Evolutionary conservation across 371 early-diverging fungal species (phyloP), one percentile per base, ranked within the genome.

Genomic region (Smittium culicis): DNA sequence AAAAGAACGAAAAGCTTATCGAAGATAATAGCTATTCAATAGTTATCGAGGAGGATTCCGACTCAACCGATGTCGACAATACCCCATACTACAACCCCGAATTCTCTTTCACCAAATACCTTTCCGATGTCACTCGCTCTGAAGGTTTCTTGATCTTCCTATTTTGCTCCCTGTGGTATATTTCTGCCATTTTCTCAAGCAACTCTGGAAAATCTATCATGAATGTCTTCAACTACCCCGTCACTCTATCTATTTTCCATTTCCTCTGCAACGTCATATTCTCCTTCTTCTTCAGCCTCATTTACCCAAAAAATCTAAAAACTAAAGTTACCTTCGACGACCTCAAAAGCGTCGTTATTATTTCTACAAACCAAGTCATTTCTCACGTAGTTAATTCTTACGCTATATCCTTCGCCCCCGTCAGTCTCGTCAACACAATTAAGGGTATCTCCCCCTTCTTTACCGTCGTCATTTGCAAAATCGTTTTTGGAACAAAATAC

Each of bases 361-460:
- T 92, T 58, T 83, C 85, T 61, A 69, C 80, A 14, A 91, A 92
- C 77, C 83, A 87, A 76, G 87, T 91, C 58, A 80, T 85, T n/a
- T 90, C 92, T 0, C 94, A 94, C 77, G 79, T 90, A 1, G 85
- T 90, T 68, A 85, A 86, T 0, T 83, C 85, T 66, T 71, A 87
- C 55, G 91, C 92, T 17, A 83, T 91, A 33, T 80, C 86, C 66
- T 76, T 80, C 30, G 87, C 89, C 27, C 86, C 92, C 28, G 87
- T 94, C 16, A 86, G 87, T 68, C 81, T 92, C 66, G 89, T 91
- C 3, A 92, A 94, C 70, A 92, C 93, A 3, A 87, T 94, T 72
- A 93, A 93, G 85, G 65, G 65, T 11, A 72, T 91, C 1, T 86
- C 91, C 24, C 94, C 94, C 17, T 79, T 94, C 16, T 92, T 94